phyloP scores from a whole-genome alignment of 805 yeast species.

The Phaffomyces thermotolerans region DNA sequence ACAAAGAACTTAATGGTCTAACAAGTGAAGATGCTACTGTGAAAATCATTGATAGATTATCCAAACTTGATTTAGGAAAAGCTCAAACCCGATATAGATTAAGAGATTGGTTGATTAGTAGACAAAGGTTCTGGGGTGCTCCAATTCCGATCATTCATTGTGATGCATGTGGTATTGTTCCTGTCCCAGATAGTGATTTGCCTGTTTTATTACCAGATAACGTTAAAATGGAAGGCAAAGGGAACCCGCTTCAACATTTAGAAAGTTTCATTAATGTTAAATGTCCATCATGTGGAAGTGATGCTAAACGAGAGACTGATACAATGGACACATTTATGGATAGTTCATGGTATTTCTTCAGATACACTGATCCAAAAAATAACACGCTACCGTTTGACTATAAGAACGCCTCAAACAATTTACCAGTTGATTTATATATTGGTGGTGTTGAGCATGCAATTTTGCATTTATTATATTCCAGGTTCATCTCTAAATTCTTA shows the following conservation, averaged over 20 bases:
- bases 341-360: conserved; percentile 91
- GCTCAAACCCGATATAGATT: conserved; percentile 50
- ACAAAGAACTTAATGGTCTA: conserved; percentile 47
- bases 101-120: conserved; percentile 90
- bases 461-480: conserved; percentile 76
- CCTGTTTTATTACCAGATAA: conserved; percentile 76
- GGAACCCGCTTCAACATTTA: conserved; percentile 62
- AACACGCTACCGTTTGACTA: conserved; percentile 42
- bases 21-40: conserved; percentile 43
- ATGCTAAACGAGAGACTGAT: conserved; percentile 86
- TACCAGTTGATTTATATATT: conserved; percentile 87
- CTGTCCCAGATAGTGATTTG: conserved; percentile 82
- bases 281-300: conserved; percentile 76
- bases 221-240: conserved; percentile 40
- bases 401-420: conserved; percentile 38
- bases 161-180: conserved; percentile 75
- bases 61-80: conserved; percentile 34
- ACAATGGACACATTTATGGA: conserved; percentile 99
- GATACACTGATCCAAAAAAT: conserved; percentile 75
- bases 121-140: conserved; percentile 98
- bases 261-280: conserved; percentile 61
- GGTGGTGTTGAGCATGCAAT: conserved; percentile 99
- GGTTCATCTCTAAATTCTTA: conserved; percentile 80
- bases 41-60: conserved; percentile 38
- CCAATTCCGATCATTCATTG: conserved; percentile 96